Evolutionary conservation across 805 yeast species (phyloP), one percentile per base, ranked within the genome.

Genomic region (Saccharomycopsis guyanensis): DNA sequence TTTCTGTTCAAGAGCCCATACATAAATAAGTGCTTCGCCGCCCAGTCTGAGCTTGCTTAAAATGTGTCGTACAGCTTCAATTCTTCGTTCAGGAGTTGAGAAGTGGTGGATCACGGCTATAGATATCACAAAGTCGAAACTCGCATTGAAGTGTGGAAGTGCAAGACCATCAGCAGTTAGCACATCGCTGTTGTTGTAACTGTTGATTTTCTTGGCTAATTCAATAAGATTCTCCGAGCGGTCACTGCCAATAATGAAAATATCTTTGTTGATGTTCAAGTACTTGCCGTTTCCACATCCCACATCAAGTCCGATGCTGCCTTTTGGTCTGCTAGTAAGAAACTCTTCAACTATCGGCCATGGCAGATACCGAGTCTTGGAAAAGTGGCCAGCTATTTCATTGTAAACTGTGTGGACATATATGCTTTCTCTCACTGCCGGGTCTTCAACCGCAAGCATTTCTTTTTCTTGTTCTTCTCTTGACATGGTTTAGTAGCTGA

Each of bases 221-320:
- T 61, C 62, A 10, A 84, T 71, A 33, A 85, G 64, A 0, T 91
- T 89, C 39, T 73, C 75, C 1, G 93, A 84, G 44, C 82, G 70
- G 52, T 82, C 91, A 22, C 76, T 69, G 0, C 96, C 97, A 15
- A 91, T 61, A 24, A 89, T 71, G 57, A 62, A 81, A 3, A 91
- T 61, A 38, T 82, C 71, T 6, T 73, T 68, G 61, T 91, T 89
- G 10, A 88, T 73, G 1, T 73, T 74, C 35, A 91, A 62, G 59
- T 93, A 93, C 59, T 93, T 93, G 2, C 98, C 98, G 61, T 93
- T 93, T 2, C 98, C 98, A 62, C 97, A 91, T 0, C 98, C 98
- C 18, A 91, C 86, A 65, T 93, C 98, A 24, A 88, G 70, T 1
- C 98, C 98, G 0, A 91, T 52, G 1, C 81, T 65, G 37, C 86